These are phyloP conservation scores for Udeniomyces megalosporus DNA, from an alignment of 768 basidiomycete species.

Conservation along the genomic window DNA sequence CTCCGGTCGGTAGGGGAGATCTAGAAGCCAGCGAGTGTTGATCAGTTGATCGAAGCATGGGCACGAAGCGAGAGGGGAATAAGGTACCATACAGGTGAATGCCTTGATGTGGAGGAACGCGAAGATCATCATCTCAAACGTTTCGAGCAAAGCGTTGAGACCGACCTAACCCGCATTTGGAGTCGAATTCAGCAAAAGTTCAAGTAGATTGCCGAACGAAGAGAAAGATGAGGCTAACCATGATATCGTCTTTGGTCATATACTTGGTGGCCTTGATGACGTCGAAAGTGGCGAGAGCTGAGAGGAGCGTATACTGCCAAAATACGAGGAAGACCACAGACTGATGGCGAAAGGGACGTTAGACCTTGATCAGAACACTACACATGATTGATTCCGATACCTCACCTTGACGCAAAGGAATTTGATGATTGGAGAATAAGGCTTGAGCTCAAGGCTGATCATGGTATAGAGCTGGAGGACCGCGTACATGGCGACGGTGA, in stretches of 20 bases:
- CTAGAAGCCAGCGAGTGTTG: background rate
- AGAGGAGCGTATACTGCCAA: slow-evolving; percentile 54
- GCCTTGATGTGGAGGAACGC: slow-evolving; percentile 55
- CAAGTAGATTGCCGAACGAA: slow-evolving; percentile 16
- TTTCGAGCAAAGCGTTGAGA: slow-evolving; percentile 49
- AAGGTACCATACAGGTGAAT: slow-evolving; percentile 37
- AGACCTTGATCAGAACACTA: no score
- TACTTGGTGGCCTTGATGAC: slow-evolving; percentile 40
- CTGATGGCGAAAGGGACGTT: no score
- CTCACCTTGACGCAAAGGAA: slow-evolving; percentile 57
- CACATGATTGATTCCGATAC: no score
- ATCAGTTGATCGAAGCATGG: background rate
- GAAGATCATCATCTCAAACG: slow-evolving; percentile 41
- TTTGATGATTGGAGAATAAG: slow-evolving; percentile 36
- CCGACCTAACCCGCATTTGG: slow-evolving; percentile 58
- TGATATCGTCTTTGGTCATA: slow-evolving; percentile 1
- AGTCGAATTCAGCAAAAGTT: slow-evolving; percentile 40
- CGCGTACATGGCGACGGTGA: slow-evolving; percentile 64
- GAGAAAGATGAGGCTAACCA: background rate
- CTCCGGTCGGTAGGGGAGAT: slow-evolving; percentile 41
- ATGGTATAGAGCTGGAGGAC: slow-evolving; percentile 49
- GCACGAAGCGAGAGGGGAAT: background rate
- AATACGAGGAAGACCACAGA: slow-evolving; percentile 60
- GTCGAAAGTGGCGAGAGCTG: slow-evolving; percentile 41
- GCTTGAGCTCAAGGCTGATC: slow-evolving; percentile 40